Conservation (phyloP, 1,284 basidiomycete genomes). For the Apiotrichum mycotoxinovorans region DNA sequence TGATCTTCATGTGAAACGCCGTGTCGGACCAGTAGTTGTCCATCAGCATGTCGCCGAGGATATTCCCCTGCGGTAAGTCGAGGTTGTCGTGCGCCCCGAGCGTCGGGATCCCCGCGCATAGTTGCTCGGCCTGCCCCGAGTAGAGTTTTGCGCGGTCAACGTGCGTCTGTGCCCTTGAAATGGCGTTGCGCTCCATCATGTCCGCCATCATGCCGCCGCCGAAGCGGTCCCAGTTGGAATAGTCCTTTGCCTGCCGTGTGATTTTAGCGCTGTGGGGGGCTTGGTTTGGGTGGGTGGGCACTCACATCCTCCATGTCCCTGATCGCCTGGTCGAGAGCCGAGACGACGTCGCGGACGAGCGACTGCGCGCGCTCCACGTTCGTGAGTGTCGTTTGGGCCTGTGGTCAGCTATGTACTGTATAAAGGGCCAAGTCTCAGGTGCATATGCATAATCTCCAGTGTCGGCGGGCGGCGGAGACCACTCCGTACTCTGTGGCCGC, state of each 20-base stretch:
- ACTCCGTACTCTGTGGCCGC: too few relatives aligned
- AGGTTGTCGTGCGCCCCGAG: conserved; percentile 11
- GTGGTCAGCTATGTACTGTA: not conserved
- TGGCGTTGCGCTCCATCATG: conserved; percentile 19
- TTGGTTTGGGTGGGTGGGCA: too few relatives aligned
- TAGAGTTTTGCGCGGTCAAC: conserved; percentile 20
- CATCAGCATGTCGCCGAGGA: conserved; percentile 25
- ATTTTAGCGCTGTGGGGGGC: not conserved
- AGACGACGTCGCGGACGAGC: conserved; percentile 12
- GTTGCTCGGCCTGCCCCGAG: conserved; percentile 14
- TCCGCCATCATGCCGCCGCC: conserved; percentile 13
- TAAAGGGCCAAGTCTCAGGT: too few relatives aligned
- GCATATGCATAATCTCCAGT: too few relatives aligned
- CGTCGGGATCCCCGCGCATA: conserved; percentile 17
- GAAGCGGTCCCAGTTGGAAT: conserved; percentile 11
- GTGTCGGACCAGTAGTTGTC: conserved; percentile 26
- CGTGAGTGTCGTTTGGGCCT: conserved; percentile 16
- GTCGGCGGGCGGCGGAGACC: too few relatives aligned
- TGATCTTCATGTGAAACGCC: conserved; percentile 23
- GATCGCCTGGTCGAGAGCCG: conserved; percentile 5
- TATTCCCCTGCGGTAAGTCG: conserved; percentile 15
- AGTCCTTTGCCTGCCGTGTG: conserved; percentile 1
- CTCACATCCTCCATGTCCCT: conserved; percentile 1
- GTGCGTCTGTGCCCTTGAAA: conserved; percentile 21
- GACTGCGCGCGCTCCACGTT: conserved; percentile 15